A percentile compares a stretch with the other conserved stretches of the same genome.
Conservation (phyloP, 2,329 filamentous ascomycete species). For the Penicillium oxalicum region DNA sequence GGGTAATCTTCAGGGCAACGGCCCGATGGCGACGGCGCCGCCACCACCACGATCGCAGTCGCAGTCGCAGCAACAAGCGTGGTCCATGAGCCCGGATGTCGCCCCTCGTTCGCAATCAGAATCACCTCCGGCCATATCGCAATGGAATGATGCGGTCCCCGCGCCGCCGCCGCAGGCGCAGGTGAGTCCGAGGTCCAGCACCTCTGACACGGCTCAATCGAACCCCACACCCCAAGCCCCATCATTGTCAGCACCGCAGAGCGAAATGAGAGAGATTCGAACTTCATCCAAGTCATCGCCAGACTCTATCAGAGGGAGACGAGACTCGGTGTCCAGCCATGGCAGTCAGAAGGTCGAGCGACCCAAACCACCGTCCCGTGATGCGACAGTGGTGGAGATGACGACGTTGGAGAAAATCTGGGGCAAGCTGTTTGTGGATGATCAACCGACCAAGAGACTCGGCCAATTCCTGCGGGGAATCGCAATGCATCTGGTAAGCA, state of each 20-base stretch:
- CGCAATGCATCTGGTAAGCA: slow-evolving; percentile 62
- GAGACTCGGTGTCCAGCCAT: slow-evolving; percentile 33
- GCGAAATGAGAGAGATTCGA: slow-evolving; percentile 20
- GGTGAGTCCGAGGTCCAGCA: slow-evolving; percentile 9
- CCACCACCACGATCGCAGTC: slow-evolving; percentile 20
- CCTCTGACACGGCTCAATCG: slow-evolving; percentile 14
- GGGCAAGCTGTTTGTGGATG: slow-evolving; percentile 67
- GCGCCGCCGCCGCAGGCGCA: background rate
- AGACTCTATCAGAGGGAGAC: slow-evolving; percentile 21
- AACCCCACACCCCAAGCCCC: slow-evolving; percentile 10
- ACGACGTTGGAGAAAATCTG: slow-evolving; percentile 66
- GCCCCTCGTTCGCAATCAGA: slow-evolving; percentile 15
- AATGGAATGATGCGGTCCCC: slow-evolving; percentile 16
- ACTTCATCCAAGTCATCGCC: slow-evolving; percentile 18
- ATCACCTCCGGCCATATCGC: slow-evolving; percentile 14
- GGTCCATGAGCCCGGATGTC: slow-evolving; percentile 13
- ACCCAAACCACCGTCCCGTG: slow-evolving; percentile 34
- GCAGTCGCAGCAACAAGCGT: slow-evolving; percentile 21
- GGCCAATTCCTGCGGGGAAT: slow-evolving; percentile 67
- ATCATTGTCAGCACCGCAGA: slow-evolving; percentile 13
- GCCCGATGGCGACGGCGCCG: slow-evolving; percentile 19
- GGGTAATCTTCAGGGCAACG: slow-evolving; percentile 26
- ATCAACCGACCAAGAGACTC: slow-evolving; percentile 61
- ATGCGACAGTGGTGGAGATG: slow-evolving; percentile 43
- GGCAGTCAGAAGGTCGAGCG: slow-evolving; percentile 29